Base-by-base conservation (phyloP, 129 eudicot species). In the Scalesia atractyloides region DNA sequence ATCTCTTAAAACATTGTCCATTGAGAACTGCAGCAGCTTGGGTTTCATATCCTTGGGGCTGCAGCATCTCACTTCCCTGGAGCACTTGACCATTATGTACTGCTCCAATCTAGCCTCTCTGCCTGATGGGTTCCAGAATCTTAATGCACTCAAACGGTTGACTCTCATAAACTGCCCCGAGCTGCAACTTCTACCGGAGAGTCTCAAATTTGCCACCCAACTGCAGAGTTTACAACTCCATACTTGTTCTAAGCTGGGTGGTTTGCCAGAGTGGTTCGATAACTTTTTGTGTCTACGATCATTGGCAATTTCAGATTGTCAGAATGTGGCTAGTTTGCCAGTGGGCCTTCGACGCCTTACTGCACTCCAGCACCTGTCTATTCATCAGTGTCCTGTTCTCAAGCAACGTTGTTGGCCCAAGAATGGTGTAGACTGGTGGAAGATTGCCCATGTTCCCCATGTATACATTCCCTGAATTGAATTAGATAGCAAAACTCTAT, bases 341-440 rank as follows among this genome's bases (percentile, higher is more conserved):
- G 78, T 64, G 49, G 82, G 62, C 56, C 19, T 79, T 54, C 43
- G 66, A 34, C 58, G 60, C 24, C 78, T 72, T n/a, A 79, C 62
- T 66, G 69, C 24, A 36, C 82, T 65, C 41, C 68, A 65, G 62
- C 73, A 79, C 47, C 52, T 78, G 48, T 49, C 68, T 13, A 64
- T 78, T 17, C 82, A 79, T 39, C 61, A 71, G 12, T 79, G 82
- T 65, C 78, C 82, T 26, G 61, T 54, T 54, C 75, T 79, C n/a
- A 39, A 72, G 63, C 61, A 30, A 24, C 68, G 68, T 7, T 79
- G 82, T 36, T 69, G 75, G 73, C 59, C 61, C 15, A 67, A 64
- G 20, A 62, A 37, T 70, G 82, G 82, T 20, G 77, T 46, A 51
- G 76, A 78, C 57, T 78, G 78, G 78, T 64, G 78, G 82, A 64